These are phyloP conservation scores for Penicillium daleae DNA, from an alignment of 495 filamentous ascomycete species.

Conservation along the genomic window DNA sequence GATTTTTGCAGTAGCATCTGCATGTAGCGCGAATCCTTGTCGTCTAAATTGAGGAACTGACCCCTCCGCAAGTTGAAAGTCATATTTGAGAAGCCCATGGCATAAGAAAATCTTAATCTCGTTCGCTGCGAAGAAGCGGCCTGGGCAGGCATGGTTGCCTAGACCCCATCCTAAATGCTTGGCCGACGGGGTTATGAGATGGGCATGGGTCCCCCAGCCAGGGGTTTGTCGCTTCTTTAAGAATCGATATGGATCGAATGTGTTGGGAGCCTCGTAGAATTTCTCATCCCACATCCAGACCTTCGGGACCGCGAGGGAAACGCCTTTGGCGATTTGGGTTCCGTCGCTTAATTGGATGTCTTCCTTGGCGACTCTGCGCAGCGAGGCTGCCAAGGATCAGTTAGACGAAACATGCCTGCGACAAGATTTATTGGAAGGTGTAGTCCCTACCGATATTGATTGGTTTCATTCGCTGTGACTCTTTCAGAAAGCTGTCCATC, in stretches of 20 bases:
- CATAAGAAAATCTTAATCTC: conserved; percentile 5
- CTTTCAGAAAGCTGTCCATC: conserved; percentile 41
- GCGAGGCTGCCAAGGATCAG: neutral
- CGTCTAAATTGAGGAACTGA: neutral
- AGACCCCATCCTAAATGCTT: conserved; percentile 48
- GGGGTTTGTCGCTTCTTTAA: conserved; percentile 26
- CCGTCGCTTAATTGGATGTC: neutral
- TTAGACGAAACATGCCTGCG: neutral
- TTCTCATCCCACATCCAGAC: neutral
- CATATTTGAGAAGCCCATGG: conserved; percentile 4
- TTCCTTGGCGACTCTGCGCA: neutral
- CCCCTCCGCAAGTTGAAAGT: conserved; percentile 1
- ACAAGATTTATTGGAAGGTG: neutral
- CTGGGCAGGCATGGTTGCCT: conserved; percentile 57
- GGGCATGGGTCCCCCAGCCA: conserved; percentile 36
- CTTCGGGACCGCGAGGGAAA: neutral
- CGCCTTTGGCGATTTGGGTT: neutral
- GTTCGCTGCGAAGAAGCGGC: conserved; percentile 47
- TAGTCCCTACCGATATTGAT: conserved; percentile 29
- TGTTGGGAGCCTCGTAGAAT: neutral
- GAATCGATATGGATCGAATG: neutral
- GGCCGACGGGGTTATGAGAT: conserved; percentile 41
- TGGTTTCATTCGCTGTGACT: conserved; percentile 36
- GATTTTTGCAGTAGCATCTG: neutral
- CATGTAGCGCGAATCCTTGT: neutral